phyloP scores from a whole-genome alignment of 257 asterid species.

The Nicotiana otophora region DNA sequence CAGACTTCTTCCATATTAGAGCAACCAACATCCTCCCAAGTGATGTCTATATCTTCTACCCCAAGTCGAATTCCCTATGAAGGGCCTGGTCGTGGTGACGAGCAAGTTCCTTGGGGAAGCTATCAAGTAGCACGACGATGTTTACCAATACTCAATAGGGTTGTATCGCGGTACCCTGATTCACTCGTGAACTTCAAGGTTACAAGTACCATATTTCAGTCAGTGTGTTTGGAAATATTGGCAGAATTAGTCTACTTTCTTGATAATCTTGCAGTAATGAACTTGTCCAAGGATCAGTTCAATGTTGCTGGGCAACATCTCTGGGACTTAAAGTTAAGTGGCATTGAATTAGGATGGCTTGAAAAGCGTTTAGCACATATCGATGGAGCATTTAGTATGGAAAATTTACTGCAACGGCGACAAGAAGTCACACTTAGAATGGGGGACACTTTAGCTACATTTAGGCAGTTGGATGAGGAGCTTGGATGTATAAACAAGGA shows the following conservation, averaged over 20 bases:
- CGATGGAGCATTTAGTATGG: constrained; percentile 1
- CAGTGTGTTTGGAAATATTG: background rate
- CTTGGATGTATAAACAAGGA: constrained; percentile 4
- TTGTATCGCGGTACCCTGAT: constrained; percentile 9
- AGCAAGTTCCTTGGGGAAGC: constrained; percentile 12
- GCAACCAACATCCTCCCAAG: background rate
- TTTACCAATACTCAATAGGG: constrained; percentile 14
- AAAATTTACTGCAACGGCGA: background rate
- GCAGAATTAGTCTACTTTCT: constrained; percentile 17
- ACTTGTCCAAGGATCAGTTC: constrained; percentile 3
- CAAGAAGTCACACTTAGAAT: constrained; percentile 2
- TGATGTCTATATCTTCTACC: constrained; percentile 6
- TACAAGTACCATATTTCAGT: background rate
- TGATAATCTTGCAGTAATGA: constrained; percentile 1
- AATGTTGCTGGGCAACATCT: background rate
- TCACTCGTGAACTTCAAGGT: constrained; percentile 9
- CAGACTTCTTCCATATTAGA: background rate
- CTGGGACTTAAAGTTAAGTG: constrained; percentile 13
- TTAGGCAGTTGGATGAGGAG: constrained; percentile 2
- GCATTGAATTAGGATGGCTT: constrained; percentile 16
- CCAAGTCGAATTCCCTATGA: constrained; percentile 8
- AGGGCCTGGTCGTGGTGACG: constrained; percentile 15
- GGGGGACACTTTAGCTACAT: background rate
- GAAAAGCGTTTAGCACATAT: constrained; percentile 11
- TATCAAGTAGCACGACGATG: constrained; percentile 14